These are phyloP conservation scores for Talaromyces sp. DNA, from an alignment of 2,329 filamentous ascomycete genomes.

Conservation along the genomic window DNA sequence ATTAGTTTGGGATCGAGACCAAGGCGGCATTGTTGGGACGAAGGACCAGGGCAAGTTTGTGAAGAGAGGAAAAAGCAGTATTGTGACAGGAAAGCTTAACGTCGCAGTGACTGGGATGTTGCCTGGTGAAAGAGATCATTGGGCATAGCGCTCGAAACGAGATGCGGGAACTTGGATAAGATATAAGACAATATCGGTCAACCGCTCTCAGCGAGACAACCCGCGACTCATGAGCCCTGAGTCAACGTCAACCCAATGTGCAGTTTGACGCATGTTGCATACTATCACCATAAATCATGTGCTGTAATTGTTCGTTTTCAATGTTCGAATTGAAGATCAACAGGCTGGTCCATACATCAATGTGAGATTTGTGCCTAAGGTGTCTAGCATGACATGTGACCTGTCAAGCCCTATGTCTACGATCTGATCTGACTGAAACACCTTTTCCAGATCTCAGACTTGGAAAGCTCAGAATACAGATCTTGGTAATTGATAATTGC, in stretches of 20 bases:
- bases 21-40: too few relatives aligned
- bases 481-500: neutral
- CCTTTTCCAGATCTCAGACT: neutral
- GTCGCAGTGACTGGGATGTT: too few relatives aligned
- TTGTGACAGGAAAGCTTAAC: too few relatives aligned
- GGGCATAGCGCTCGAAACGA: too few relatives aligned
- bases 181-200: neutral
- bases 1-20: too few relatives aligned
- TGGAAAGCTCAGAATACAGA: neutral
- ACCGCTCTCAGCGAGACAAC: neutral
- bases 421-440: neutral
- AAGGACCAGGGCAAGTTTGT: too few relatives aligned
- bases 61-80: too few relatives aligned
- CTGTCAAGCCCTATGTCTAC: neutral
- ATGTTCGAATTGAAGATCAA: neutral
- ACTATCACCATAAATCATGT: neutral
- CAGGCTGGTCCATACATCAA: neutral
- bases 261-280: neutral
- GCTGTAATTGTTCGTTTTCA: neutral
- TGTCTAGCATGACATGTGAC: neutral
- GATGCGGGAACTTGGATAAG: neutral
- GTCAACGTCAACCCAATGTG: neutral
- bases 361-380: neutral
- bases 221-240: neutral
- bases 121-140: too few relatives aligned